A percentile compares a stretch with the other conserved stretches of the same genome.
Conservation (phyloP, 805 yeast species). For the Ogataea methylovora region DNA sequence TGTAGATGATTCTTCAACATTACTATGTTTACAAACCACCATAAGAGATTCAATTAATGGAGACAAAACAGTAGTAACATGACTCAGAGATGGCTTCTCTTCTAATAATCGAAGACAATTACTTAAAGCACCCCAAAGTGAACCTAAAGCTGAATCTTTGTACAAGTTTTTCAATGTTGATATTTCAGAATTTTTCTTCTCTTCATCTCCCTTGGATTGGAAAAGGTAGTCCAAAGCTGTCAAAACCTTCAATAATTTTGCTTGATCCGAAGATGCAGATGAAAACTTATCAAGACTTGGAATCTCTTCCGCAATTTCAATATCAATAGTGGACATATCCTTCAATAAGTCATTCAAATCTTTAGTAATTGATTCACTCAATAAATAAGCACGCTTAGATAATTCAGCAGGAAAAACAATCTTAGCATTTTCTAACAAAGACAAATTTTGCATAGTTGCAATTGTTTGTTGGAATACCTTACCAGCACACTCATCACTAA, state of each 20-base stretch:
- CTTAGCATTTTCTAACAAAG: slow-evolving; percentile 53
- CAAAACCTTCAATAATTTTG: slow-evolving; percentile 74
- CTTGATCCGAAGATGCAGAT: slow-evolving; percentile 77
- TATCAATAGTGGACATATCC: slow-evolving; percentile 31
- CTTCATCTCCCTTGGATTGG: slow-evolving; percentile 31
- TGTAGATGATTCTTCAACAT: slow-evolving; percentile 47
- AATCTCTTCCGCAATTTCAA: slow-evolving; percentile 44
- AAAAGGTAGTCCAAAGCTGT: slow-evolving; percentile 84
- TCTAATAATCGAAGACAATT: slow-evolving; percentile 61
- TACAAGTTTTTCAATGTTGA: slow-evolving; percentile 55
- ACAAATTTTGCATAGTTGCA: slow-evolving; percentile 70
- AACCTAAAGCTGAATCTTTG: slow-evolving; percentile 60
- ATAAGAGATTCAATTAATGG: slow-evolving; percentile 88
- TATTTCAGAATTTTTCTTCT: slow-evolving; percentile 23
- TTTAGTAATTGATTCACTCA: slow-evolving; percentile 45
- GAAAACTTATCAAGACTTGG: slow-evolving; percentile 56
- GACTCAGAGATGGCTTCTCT: slow-evolving; percentile 44
- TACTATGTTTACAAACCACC: slow-evolving; percentile 92
- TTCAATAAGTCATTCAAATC: slow-evolving; percentile 46
- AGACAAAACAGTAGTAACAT: slow-evolving; percentile 70
- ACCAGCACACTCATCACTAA: slow-evolving; percentile 78
- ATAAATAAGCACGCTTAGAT: slow-evolving; percentile 50
- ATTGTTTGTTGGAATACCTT: slow-evolving; percentile 79
- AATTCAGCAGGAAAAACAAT: slow-evolving; percentile 60
- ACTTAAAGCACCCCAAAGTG: slow-evolving; percentile 80